Base-by-base conservation (phyloP, 192 early-diverging fungal species). In the Obelidium mucronatum region DNA sequence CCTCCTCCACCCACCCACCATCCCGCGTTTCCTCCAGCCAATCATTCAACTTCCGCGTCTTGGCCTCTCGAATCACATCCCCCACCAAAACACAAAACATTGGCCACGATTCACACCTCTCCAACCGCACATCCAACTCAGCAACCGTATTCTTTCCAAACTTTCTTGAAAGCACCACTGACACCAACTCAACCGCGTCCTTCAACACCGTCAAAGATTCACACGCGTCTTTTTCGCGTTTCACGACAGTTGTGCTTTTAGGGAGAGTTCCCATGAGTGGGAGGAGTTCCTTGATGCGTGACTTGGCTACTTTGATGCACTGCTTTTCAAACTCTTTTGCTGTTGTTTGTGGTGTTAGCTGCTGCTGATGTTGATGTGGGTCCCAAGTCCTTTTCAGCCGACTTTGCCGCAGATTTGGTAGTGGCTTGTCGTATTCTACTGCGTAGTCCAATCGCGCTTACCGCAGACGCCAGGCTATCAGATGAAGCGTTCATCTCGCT, bases 1-100 rank as follows among this genome's bases (percentile, higher is more conserved):
- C 69, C 30, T 72, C 69, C 69, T 72, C 69, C 6, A 72, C 69
- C 69, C 69, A 72, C n/a, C 69, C 69, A 13, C 69, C 69, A 59
- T 72, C 69, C 54, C 40, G 22, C 35, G 55, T 72, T 22, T 72
- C 69, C 24, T 54, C 69, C 33, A 72, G 8, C 69, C 69, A 72
- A n/a, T 34, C 53, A 39, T 58, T 58, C 53, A 72, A 40, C 19
- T 28, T 55, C 69, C 30, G 54, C 4, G 26, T 39, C 30, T 59
- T 59, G 33, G 52, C 58, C 35, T 72, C 69, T 4, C 69, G 69
- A 15, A 72, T 72, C 8, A 72, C 35, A 30, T 72, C 69, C 3
- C 53, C 37, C 19, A 72, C 11, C 33, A 72, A 30, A 15, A 72
- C 69, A 36, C 55, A 58, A 13, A 72, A 22, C 69, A 59, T 59